Base-by-base conservation (phyloP, 2,329 filamentous ascomycete species). In the Tolypocladium guangdongense region DNA sequence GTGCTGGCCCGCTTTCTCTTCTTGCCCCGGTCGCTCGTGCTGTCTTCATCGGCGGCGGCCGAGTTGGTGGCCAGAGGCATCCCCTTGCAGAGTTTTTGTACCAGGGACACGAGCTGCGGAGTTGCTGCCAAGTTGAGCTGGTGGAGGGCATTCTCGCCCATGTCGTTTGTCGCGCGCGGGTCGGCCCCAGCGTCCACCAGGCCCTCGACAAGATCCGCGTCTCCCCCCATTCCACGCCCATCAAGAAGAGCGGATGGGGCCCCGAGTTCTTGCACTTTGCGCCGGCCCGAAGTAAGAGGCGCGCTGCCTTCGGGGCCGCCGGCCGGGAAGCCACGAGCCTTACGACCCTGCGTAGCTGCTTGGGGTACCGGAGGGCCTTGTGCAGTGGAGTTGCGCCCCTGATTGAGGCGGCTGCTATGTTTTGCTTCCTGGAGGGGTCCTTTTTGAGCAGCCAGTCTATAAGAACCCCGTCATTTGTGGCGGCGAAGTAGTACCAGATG, bases 401-500 rank as follows among this genome's bases (percentile, higher is more conserved):
- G 1, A 52, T 54, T 24, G 56, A 64, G 2, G 51, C 35, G 1
- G 53, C 58, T 8, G 47, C 54, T 18, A 71, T 52, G 51, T 70
- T 71, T 10, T 58, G 45, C 2, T 57, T 41, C 32, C 57, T 64
- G 22, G 50, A 41, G 4, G 65, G 59, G 49, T 72, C 70, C 10
- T 66, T 53, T 2, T 57, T 48, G 38, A 59, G 55, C 1, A 74
- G 62, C 58, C 62, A 69, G 14, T 60, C 53, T 22, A 72, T 57
- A 5, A 69, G 52, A 0, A 30, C 33, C 2, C 54, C 39, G 37
- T 71, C 69, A 22, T 64, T 63, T 2, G 66, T 68, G 8, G 65
- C 64, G 1, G 68, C 69, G 2, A 63, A 64, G 12, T 65, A 62
- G 52, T 73, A 70, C 70, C 71, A 73, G 12, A 72, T 64, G 32